phyloP scores from a whole-genome alignment of 352 stramenopile species.

The Pythium apleroticum region DNA sequence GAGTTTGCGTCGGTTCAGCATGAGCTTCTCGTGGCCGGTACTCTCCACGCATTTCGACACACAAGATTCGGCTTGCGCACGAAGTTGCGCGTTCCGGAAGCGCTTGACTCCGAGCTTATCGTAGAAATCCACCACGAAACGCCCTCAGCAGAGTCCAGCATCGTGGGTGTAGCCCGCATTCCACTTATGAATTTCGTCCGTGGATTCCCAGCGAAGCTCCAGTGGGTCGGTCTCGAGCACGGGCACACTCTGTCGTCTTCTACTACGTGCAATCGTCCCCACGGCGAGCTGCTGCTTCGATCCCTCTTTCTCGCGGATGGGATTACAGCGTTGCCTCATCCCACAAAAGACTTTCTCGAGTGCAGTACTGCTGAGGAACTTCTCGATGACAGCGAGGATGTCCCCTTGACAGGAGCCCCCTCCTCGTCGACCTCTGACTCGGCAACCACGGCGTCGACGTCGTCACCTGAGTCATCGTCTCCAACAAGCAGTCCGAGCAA shows the following conservation, averaged over 20 bases:
- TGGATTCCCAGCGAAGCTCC: conserved; percentile 59
- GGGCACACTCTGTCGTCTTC: neutral
- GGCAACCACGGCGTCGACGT: conserved; percentile 9
- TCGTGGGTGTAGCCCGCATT: conserved; percentile 36
- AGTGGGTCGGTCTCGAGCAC: conserved; percentile 47
- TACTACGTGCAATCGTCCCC: conserved; percentile 27
- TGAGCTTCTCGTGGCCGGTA: conserved; percentile 47
- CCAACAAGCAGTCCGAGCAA: conserved; percentile 3
- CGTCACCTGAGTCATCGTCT: neutral
- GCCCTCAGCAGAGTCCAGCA: conserved; percentile 21
- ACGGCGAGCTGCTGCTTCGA: conserved; percentile 44
- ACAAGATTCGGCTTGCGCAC: conserved; percentile 41
- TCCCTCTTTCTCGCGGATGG: conserved; percentile 65
- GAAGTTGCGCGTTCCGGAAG: conserved; percentile 50
- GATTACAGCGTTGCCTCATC: conserved; percentile 44
- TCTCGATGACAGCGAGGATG: conserved; percentile 24
- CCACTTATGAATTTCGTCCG: conserved; percentile 54
- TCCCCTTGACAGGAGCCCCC: neutral
- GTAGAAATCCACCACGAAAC: conserved; percentile 51
- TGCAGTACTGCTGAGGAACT: conserved; percentile 47
- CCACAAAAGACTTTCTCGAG: conserved; percentile 29
- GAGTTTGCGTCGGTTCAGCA: conserved; percentile 45
- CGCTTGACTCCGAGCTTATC: conserved; percentile 35
- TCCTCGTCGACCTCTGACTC: neutral
- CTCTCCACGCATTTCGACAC: conserved; percentile 43